Evolutionary conservation across 495 filamentous ascomycete species (phyloP).

Genomic region (Melanomma pulvis-pyrius): DNA sequence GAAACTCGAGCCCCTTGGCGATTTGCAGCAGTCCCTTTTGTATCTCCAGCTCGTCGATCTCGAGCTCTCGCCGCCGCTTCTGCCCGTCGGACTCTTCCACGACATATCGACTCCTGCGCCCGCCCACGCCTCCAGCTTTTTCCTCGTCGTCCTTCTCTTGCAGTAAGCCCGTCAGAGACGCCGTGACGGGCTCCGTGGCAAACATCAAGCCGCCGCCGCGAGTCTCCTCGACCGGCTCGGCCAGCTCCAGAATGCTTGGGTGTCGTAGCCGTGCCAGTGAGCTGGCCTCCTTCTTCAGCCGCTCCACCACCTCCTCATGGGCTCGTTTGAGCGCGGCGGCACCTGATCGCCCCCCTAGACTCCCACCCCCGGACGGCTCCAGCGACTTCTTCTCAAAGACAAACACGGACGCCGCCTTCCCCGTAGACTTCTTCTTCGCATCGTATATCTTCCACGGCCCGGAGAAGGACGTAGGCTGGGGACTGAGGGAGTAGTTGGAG

Average conservation of each 20-base stretch:
- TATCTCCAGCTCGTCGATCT: slow-evolving; percentile 96
- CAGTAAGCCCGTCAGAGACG: slow-evolving; percentile 79
- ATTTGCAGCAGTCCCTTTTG: slow-evolving; percentile 94
- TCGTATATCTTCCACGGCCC: slow-evolving; percentile 98
- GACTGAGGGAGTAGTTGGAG: slow-evolving; percentile 80
- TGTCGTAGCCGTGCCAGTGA: slow-evolving; percentile 84
- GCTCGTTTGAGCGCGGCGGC: slow-evolving; percentile 72
- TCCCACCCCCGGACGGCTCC: slow-evolving; percentile 64
- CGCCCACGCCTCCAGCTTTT: slow-evolving; percentile 62
- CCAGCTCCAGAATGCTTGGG: slow-evolving; percentile 87
- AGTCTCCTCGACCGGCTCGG: slow-evolving; percentile 94
- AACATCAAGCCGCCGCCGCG: slow-evolving; percentile 91
- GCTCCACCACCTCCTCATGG: slow-evolving; percentile 85
- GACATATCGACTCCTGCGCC: slow-evolving; percentile 76
- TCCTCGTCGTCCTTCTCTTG: slow-evolving; percentile 93
- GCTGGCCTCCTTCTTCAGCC: slow-evolving; percentile 87
- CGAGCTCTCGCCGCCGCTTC: slow-evolving; percentile 72
- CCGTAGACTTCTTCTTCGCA: slow-evolving; percentile 92
- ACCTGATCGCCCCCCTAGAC: slow-evolving; percentile 59
- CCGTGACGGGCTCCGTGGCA: slow-evolving; percentile 86
- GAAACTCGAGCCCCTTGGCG: slow-evolving; percentile 90
- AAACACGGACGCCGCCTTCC: slow-evolving; percentile 86
- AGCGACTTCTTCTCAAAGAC: slow-evolving; percentile 89
- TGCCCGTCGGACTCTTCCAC: slow-evolving; percentile 76
- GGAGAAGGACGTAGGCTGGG: slow-evolving; percentile 67